These are phyloP conservation scores for Verticillium nonalfalfae DNA, from an alignment of 2,329 filamentous ascomycete species.

Conservation along the genomic window DNA sequence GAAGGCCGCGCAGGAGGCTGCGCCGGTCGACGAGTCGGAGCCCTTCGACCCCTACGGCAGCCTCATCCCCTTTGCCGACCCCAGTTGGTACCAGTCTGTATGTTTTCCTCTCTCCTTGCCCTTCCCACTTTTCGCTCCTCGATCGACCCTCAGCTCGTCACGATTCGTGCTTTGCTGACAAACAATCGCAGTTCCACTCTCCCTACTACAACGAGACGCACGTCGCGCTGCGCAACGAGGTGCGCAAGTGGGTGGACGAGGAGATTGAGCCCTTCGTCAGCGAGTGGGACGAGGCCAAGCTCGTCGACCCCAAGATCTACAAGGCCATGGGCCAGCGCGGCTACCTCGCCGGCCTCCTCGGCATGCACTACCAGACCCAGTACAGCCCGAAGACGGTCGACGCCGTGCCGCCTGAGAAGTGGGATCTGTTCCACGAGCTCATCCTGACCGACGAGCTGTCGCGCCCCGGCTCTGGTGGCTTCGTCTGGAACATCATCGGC, in stretches of 20 bases:
- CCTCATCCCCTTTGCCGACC: constrained; percentile 86
- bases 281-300: constrained; percentile 95
- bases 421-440: constrained; percentile 98
- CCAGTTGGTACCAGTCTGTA: constrained; percentile 90
- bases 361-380: constrained; percentile 72
- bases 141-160: neutral
- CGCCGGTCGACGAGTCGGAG: constrained; percentile 52
- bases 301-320: constrained; percentile 84
- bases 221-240: constrained; percentile 81
- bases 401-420: constrained; percentile 78
- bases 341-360: constrained; percentile 88
- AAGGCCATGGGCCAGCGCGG: constrained; percentile 91
- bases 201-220: constrained; percentile 96
- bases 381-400: constrained; percentile 66
- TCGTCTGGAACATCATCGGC: constrained; percentile 95
- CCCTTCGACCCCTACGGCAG: constrained; percentile 79
- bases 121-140: neutral
- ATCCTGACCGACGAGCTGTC: constrained; percentile 92
- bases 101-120: constrained; percentile 25
- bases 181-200: constrained; percentile 70
- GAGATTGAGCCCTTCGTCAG: constrained; percentile 87
- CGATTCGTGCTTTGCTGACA: neutral
- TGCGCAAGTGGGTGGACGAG: constrained; percentile 85
- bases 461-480: constrained; percentile 79
- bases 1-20: constrained; percentile 27